Evolutionary conservation across 352 stramenopile species (phyloP), one percentile per base, ranked within the genome.

Genomic region (Phytophthora sojae): DNA sequence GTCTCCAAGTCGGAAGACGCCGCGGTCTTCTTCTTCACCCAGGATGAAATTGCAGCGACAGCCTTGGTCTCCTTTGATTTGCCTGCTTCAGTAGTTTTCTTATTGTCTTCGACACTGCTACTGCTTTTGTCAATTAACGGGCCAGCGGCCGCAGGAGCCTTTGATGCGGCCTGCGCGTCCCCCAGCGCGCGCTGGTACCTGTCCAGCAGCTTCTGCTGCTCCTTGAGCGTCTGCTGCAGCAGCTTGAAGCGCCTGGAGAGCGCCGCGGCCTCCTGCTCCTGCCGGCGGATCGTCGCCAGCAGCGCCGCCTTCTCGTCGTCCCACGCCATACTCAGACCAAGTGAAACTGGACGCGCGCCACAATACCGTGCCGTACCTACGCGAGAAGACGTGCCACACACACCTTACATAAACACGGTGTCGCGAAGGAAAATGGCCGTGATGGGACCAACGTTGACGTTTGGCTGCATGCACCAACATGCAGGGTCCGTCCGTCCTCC

Each of bases 201-300:
- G 49, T 96, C 82, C 19, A 96, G 53, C 61, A 94, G 55, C n/a
- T 79, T 72, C 67, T 95, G 88, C 59, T 95, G 88, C 61, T 89
- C 72, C 35, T 80, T 76, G 11, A 94, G 64, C 39, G 84, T 86
- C 51, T 74, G 67, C 59, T 95, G 83, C 29, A 92, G 72, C 23
- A 92, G 64, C 60, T 88, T 85, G 64, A 92, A 91, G 30, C 82
- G 76, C 60, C 80, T 89, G 6, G 75, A 58, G 26, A 92, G 71
- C 44, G 64, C 66, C 15, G 51, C 53, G 2, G 80, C 60, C 42
- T 91, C 67, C 32, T 80, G 63, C 17, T 86, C 68, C 17, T 92
- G 83, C 9, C 44, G 60, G 25, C 61, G 39, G 68, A 92, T 91
- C 25, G 73, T 89, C 3, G 67, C 73, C 39, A 87, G 70, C 61